Base-by-base conservation (phyloP, 2,329 filamentous ascomycete genomes). In the Alternaria alternata region DNA sequence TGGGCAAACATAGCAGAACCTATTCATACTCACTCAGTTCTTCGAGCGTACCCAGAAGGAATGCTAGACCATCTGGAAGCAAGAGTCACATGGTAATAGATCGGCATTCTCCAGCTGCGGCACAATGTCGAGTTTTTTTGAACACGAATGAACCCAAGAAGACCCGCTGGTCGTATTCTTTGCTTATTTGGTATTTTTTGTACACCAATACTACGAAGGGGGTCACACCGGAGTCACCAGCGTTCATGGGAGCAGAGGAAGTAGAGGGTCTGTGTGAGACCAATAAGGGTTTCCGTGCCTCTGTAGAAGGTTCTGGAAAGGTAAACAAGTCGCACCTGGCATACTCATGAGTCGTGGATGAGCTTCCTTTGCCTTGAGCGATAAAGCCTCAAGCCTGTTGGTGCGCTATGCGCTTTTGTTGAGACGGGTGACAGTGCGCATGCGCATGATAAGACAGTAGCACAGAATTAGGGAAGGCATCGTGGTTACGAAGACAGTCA, bases 31-130 rank as follows among this genome's bases (percentile, higher is more conserved):
- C 39, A 42, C 39, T 7, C 6, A 5, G 5, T 42, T 24, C 11
- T 42, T 6, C 7, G 2, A 42, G 39, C 11, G 11, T 42, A 24
- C 20, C 12, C 20, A 24, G 39, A 42, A 41, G 43, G 43, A 2
- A 20, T 14, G n/a, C 24, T 41, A 58, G 76, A 79, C 41, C 80
- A 76, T 20, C 22, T 24, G 26, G 38, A 14, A 34, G 32, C 41
- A 36, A 36, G 39, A 48, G n/a, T 20, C 28, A 22, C 11, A 34
- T 20, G 28, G n/a, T 32, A 22, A 18, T 38, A 38, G 34, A n/a
- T 38, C 34, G 34, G 34, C 16, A n/a, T n/a, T 5, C 16, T 38
- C 34, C 16, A 38, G 14, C 16, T n/a, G 16, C 14, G 16, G 34
- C 14, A 38, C 34, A 38, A 8, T 38, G 14, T 16, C 16, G 34